Conservation (phyloP, 163 green algal species). For the Coccomyxa subellipsoidea region DNA sequence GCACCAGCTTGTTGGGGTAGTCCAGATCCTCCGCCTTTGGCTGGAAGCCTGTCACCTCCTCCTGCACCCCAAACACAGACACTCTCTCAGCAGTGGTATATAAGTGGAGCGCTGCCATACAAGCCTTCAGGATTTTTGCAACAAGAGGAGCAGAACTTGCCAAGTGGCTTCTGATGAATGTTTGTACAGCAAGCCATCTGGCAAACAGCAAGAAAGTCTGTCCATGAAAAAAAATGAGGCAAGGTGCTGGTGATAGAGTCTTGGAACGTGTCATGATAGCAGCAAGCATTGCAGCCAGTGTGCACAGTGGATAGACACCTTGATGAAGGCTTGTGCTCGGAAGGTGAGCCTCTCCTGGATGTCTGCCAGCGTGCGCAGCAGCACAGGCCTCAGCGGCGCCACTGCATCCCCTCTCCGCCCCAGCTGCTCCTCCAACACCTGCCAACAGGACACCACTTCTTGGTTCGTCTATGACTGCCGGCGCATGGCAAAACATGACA, state of each 20-base stretch:
- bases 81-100: no score
- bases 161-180: no score
- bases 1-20: conserved; percentile 73
- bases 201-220: no score
- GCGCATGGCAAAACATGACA: no score
- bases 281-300: not conserved
- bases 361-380: conserved; percentile 78
- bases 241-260: no score
- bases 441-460: not conserved
- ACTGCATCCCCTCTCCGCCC: conserved; percentile 48
- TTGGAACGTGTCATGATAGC: not conserved
- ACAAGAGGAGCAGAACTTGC: no score
- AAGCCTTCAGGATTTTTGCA: no score
- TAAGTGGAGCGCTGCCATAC: no score
- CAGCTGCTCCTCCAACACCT: conserved; percentile 83
- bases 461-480: not conserved
- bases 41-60: conserved; percentile 64
- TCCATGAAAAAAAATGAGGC: no score
- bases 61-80: no score
- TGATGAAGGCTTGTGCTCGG: conserved; percentile 72
- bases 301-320: conserved; percentile 15
- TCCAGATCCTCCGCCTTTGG: conserved; percentile 70
- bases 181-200: no score
- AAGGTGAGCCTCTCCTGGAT: conserved; percentile 78
- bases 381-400: conserved; percentile 69